Percentiles rank a stretch among this genome's conserved stretches.
phyloP scores from a whole-genome alignment of 1,139 yeast genomes.

The Protomyces macrosporus region DNA sequence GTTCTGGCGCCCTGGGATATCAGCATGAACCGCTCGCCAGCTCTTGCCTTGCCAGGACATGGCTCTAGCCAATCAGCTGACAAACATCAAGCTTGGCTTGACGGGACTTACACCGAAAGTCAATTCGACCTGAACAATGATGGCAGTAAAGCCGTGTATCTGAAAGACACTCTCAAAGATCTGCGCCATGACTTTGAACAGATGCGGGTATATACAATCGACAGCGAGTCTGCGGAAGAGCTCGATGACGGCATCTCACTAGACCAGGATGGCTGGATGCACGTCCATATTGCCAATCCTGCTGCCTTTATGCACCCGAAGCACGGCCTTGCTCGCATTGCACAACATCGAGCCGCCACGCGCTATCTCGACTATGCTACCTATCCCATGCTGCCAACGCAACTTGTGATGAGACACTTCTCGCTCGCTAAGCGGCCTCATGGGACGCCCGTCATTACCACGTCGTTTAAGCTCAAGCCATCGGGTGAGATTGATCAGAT shows the following conservation, averaged over 20 bases:
- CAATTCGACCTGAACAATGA: background rate
- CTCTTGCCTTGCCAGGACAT: slow-evolving; percentile 16
- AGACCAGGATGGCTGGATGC: slow-evolving; percentile 43
- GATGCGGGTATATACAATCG: slow-evolving; percentile 74
- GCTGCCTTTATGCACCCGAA: slow-evolving; percentile 53
- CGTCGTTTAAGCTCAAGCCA: slow-evolving; percentile 39
- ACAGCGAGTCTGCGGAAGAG: slow-evolving; percentile 73
- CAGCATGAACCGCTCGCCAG: slow-evolving; percentile 3
- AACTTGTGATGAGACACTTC: slow-evolving; percentile 52
- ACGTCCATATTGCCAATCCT: slow-evolving; percentile 86
- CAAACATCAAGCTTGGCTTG: background rate
- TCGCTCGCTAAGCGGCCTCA: slow-evolving; percentile 44
- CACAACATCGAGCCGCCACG: slow-evolving; percentile 60
- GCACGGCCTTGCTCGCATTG: slow-evolving; percentile 53
- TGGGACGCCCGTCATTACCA: slow-evolving; percentile 50
- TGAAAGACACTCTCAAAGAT: slow-evolving; percentile 26
- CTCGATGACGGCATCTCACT: slow-evolving; percentile 90
- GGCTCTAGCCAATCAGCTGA: slow-evolving; percentile 5
- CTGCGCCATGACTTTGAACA: slow-evolving; percentile 35
- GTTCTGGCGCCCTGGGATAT: slow-evolving; percentile 20
- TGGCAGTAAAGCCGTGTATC: background rate
- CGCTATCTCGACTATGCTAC: slow-evolving; percentile 68
- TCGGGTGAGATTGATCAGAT: slow-evolving; percentile 35
- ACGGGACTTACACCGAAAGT: background rate
- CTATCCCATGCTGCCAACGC: slow-evolving; percentile 65